Evolutionary conservation across 2,329 filamentous ascomycete species (phyloP), one percentile per base, ranked within the genome.

Genomic region (Calonectria pauciramosa): DNA sequence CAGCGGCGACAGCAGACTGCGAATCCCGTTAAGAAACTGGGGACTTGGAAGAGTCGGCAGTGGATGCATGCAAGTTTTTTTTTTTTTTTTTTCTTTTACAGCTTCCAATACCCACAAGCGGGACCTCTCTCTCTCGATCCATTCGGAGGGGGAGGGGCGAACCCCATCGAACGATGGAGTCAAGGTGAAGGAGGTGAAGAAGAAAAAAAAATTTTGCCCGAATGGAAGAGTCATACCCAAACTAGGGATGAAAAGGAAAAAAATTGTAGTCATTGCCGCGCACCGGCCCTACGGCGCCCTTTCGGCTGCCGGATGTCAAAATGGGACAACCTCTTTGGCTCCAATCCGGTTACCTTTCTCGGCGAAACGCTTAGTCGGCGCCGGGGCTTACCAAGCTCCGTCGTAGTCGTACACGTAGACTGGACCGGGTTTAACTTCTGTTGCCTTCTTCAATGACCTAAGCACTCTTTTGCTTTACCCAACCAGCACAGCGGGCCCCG

Each of bases 1-100:
- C n/a, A 63, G 56, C 56, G 56, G 49, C 38, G 60, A 65, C 26
- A 49, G 18, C 44, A 32, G 60, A 23, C 41, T 30, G 14, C 60
- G 30, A 49, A 30, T 34, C 60, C 60, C 60, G 41, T 65, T 49
- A 26, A 30, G 60, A 65, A 65, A 20, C 56, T 63, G 56, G 34
- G 38, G 60, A 9, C 28, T 47, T 49, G 30, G 2, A 32, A n/a
- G 20, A 28, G 26, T 23, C 38, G 41, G 41, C 38, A 65, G 64
- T 67, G 64, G 64, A 67, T 67, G 64, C 64, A 52, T 64, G 36
- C 44, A 44, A 30, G 52, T 49, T 68, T 65, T 65, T 41, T 56
- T 54, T 26, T 36, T 44, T 41, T 41, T 36, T 18, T 26, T 23
- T 69, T 26, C 11, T 18, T 59, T 26, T 60, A 34, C 26, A 44